Base-by-base conservation (phyloP, 1,139 yeast species). In the Torulaspora globosa region DNA sequence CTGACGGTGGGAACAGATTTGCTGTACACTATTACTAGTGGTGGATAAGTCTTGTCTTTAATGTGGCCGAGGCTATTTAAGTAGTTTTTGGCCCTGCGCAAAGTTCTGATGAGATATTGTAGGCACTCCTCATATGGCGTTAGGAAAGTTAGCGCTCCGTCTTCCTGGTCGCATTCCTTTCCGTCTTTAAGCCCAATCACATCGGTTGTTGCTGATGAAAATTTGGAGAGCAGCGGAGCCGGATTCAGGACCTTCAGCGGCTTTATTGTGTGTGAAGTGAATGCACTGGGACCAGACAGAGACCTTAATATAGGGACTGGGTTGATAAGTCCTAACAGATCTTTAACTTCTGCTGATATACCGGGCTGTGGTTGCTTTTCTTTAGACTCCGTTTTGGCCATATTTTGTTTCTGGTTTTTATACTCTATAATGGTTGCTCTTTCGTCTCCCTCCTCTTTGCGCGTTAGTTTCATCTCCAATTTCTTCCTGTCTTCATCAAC, bases 1-100 rank as follows among this genome's bases (percentile, higher is more conserved):
- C 94, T 74, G 1, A 87, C 89, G 0, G 96, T 85, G 0, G 97
- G 96, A 1, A 87, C 84, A 5, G 76, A 73, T 59, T 84, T 79
- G 7, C 96, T 94, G 60, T 84, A 87, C 0, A 89, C 83, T 2
- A 82, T 73, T 0, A 87, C 94, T 68, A 89, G 64, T 1, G 96
- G 96, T 3, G 97, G 97, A 59, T 87, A 86, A 40, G 70, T 57
- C 16, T 69, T 67, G 14, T 66, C 67, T 3, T 75, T 73, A 16
- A 78, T 74, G 55, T 73, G 80, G 26, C 76, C 75, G 32, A 89
- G 68, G n/a, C 80, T 78, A 14, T 72, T 66, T 23, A 82, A 54
- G 57, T 78, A 89, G 49, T 70, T 66, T 52, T 79, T 80, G 1
- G 95, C 79, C 34, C 79, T 66, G 44, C 70, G 68, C 41, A 89